Evolutionary conservation across 2,329 filamentous ascomycete genomes (phyloP).

Genomic region (Epichloe gansuensis): DNA sequence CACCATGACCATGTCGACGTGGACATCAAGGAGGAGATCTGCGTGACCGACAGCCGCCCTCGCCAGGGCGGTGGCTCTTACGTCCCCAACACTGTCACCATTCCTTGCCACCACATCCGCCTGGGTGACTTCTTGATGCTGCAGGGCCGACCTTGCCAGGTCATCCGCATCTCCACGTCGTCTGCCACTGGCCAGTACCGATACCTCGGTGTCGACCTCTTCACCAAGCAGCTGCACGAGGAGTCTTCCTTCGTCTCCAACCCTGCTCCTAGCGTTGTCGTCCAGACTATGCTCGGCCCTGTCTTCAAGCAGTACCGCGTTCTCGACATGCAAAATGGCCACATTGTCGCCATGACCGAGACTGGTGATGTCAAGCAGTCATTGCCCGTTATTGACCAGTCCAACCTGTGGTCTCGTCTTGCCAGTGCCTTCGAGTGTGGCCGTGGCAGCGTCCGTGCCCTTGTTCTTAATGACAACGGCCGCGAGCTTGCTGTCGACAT

Average conservation of each 20-base stretch:
- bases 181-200: constrained; percentile 97
- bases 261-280: constrained; percentile 89
- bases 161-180: constrained; percentile 98
- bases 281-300: constrained; percentile 98
- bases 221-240: constrained; percentile 99
- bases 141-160: constrained; percentile 97
- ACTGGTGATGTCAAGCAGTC: constrained; percentile 96
- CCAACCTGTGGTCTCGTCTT: constrained; percentile 72
- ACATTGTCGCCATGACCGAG: constrained; percentile 96
- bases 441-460: constrained; percentile 84
- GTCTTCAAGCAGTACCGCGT: constrained; percentile 99
- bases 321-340: constrained; percentile 81
- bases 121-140: constrained; percentile 98
- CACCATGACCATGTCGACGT: constrained; percentile 37
- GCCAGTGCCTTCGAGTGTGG: constrained; percentile 77
- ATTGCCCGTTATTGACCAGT: constrained; percentile 90
- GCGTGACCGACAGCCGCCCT: constrained; percentile 17
- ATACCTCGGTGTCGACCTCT: constrained; percentile 98
- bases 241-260: constrained; percentile 97
- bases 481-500: constrained; percentile 96
- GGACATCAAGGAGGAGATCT: constrained; percentile 24
- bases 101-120: constrained; percentile 99
- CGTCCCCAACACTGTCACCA: constrained; percentile 78
- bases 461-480: constrained; percentile 89
- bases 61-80: constrained; percentile 19